phyloP scores from a whole-genome alignment of 2,329 filamentous ascomycete genomes.

The Colletotrichum incanum region DNA sequence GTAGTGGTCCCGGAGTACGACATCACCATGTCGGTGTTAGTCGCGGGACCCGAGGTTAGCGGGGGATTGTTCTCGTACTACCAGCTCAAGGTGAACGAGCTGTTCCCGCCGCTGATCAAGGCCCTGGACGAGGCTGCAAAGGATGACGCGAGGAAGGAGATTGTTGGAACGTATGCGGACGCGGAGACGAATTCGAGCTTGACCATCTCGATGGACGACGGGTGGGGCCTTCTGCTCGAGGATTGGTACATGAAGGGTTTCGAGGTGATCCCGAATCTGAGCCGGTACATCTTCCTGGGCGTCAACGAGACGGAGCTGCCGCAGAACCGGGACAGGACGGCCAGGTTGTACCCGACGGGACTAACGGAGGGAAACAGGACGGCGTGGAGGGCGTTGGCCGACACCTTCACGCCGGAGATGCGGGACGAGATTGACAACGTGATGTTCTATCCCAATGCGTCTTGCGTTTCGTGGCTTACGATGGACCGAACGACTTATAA shows the following conservation, averaged over 20 bases:
- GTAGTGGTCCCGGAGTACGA: slow-evolving; percentile 64
- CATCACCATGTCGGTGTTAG: slow-evolving; percentile 58
- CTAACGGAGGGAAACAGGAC: slow-evolving; percentile 35
- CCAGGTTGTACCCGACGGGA: slow-evolving; percentile 43
- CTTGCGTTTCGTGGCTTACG: slow-evolving; percentile 52
- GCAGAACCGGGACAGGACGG: slow-evolving; percentile 38
- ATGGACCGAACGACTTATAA: slow-evolving; percentile 54
- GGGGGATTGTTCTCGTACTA: slow-evolving; percentile 34
- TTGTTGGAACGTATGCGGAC: slow-evolving; percentile 58
- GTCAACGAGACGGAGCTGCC: slow-evolving; percentile 22
- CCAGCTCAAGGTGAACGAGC: slow-evolving; percentile 20
- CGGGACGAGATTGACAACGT: slow-evolving; percentile 44
- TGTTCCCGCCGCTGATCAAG: slow-evolving; percentile 56
- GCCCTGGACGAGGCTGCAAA: slow-evolving; percentile 61
- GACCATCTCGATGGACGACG: slow-evolving; percentile 55
- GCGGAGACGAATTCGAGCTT: slow-evolving; percentile 57
- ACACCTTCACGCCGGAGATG: slow-evolving; percentile 43
- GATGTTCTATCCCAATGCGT: slow-evolving; percentile 49
- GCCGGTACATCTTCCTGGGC: slow-evolving; percentile 44
- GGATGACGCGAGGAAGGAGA: slow-evolving; percentile 50
- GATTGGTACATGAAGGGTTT: slow-evolving; percentile 59
- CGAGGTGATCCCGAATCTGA: slow-evolving; percentile 56
- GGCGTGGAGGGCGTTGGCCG: slow-evolving; percentile 54
- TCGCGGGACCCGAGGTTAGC: slow-evolving; percentile 49
- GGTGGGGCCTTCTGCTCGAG: slow-evolving; percentile 57